Evolutionary conservation across 495 filamentous ascomycete species (phyloP).

Genomic region (Lindgomyces ingoldianus): DNA sequence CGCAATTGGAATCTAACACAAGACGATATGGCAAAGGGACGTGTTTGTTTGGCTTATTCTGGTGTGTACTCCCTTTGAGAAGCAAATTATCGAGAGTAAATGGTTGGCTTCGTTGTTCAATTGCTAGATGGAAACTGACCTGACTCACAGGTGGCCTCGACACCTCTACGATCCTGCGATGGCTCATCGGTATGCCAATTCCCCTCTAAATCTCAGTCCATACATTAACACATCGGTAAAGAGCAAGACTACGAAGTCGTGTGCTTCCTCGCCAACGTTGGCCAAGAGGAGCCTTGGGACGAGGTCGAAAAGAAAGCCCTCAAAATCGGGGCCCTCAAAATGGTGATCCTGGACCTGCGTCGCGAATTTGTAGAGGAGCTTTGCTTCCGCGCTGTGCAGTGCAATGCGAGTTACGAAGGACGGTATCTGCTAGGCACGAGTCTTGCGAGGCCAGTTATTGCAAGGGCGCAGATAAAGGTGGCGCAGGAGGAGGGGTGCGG

Average conservation of each 20-base stretch:
- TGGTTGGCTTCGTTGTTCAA: not conserved
- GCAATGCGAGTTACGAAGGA: slow-evolving; percentile 80
- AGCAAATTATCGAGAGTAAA: not conserved
- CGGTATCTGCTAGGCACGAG: slow-evolving; percentile 47
- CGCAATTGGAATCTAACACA: not conserved
- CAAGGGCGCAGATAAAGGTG: slow-evolving; percentile 73
- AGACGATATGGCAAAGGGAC: slow-evolving; percentile 31
- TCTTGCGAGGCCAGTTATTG: slow-evolving; percentile 87
- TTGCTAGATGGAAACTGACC: not conserved
- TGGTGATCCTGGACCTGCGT: slow-evolving; percentile 67
- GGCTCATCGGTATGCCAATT: slow-evolving; percentile 26
- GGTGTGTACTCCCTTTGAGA: slow-evolving; percentile 9
- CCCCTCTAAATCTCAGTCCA: not conserved
- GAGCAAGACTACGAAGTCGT: slow-evolving; percentile 70
- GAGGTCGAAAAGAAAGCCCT: slow-evolving; percentile 67
- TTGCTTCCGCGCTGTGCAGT: slow-evolving; percentile 83
- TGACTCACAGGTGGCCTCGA: slow-evolving; percentile 32
- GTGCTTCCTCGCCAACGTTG: slow-evolving; percentile 56
- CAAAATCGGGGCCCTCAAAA: slow-evolving; percentile 65
- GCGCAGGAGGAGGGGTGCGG: slow-evolving; percentile 69
- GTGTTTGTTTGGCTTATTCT: slow-evolving; percentile 35
- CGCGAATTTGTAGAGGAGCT: slow-evolving; percentile 82
- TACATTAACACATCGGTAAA: not conserved
- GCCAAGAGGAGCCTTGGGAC: slow-evolving; percentile 60
- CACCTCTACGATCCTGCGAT: slow-evolving; percentile 29